Conservation (phyloP, 306 rosid genomes). For the Luffa aegyptiaca region DNA sequence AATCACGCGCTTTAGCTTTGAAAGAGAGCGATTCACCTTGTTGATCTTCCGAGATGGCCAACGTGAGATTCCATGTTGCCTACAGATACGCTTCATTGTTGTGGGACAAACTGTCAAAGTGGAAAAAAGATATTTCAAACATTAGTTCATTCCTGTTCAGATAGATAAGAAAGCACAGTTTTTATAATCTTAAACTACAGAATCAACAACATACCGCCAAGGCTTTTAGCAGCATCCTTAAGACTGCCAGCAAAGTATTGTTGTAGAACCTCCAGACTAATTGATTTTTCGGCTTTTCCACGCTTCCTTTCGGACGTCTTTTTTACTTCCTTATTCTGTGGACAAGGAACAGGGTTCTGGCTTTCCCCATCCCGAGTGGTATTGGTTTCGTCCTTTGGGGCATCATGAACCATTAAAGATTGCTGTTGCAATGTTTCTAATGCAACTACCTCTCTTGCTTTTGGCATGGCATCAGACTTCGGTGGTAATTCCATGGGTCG, state of each 20-base stretch:
- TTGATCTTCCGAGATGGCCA: slow-evolving; percentile 96
- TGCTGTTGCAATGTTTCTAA: slow-evolving; percentile 31
- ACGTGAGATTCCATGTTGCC: slow-evolving; percentile 85
- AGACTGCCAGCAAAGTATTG: slow-evolving; percentile 80
- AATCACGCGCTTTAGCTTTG: slow-evolving; percentile 68
- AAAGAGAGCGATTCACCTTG: slow-evolving; percentile 69
- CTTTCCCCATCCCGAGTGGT: slow-evolving; percentile 22
- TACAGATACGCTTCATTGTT: slow-evolving; percentile 89
- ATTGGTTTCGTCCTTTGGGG: slow-evolving; percentile 22
- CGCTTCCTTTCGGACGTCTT: slow-evolving; percentile 66
- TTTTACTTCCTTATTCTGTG: slow-evolving; percentile 34
- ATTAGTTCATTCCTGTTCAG: background rate
- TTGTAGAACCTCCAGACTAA: slow-evolving; percentile 75
- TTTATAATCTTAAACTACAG: background rate
- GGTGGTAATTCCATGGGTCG: slow-evolving; percentile 25
- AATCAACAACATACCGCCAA: slow-evolving; percentile 52
- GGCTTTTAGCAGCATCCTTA: slow-evolving; percentile 94
- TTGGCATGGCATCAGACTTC: slow-evolving; percentile 22
- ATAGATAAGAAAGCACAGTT: background rate
- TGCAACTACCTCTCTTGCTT: slow-evolving; percentile 27
- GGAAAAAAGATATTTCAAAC: background rate
- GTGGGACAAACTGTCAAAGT: slow-evolving; percentile 74
- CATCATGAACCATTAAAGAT: slow-evolving; percentile 17
- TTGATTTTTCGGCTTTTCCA: slow-evolving; percentile 81
- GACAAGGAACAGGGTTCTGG: slow-evolving; percentile 23